Conservation (phyloP, 129 eudicot genomes). For the Gnaphalium uliginosum region DNA sequence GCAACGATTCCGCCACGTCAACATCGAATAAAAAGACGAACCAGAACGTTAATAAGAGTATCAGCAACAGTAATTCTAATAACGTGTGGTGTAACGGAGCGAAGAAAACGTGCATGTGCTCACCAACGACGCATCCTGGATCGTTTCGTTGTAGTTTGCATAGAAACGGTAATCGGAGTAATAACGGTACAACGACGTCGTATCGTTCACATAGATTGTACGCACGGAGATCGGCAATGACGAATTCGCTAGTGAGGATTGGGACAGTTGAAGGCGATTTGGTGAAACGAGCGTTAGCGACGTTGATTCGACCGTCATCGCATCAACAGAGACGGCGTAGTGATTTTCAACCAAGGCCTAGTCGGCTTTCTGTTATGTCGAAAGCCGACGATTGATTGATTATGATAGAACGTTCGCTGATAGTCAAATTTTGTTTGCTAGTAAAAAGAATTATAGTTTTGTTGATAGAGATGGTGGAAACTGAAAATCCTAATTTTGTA, state of each 20-base stretch:
- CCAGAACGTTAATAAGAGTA: conserved; percentile 23
- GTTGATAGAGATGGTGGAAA: conserved; percentile 20
- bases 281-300: conserved; percentile 58
- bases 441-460: neutral
- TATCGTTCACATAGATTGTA: conserved; percentile 43
- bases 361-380: conserved; percentile 64
- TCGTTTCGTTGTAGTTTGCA: conserved; percentile 80
- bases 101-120: conserved; percentile 67
- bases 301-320: conserved; percentile 70
- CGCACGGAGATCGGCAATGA: conserved; percentile 73
- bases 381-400: conserved; percentile 31
- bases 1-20: conserved; percentile 31
- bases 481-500: conserved; percentile 11
- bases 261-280: conserved; percentile 71
- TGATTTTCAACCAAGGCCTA: conserved; percentile 62
- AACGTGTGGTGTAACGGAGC: conserved; percentile 14
- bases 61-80: conserved; percentile 7
- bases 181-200: conserved; percentile 31
- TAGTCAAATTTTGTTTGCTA: neutral
- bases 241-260: conserved; percentile 62
- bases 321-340: conserved; percentile 54
- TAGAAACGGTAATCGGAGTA: conserved; percentile 26
- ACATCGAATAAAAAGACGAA: conserved; percentile 19
- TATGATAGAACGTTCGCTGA: conserved; percentile 1
- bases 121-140: conserved; percentile 88